Evolutionary conservation across 495 filamentous ascomycete genomes (phyloP).

Genomic region (Penicillium dipodomyicola): DNA sequence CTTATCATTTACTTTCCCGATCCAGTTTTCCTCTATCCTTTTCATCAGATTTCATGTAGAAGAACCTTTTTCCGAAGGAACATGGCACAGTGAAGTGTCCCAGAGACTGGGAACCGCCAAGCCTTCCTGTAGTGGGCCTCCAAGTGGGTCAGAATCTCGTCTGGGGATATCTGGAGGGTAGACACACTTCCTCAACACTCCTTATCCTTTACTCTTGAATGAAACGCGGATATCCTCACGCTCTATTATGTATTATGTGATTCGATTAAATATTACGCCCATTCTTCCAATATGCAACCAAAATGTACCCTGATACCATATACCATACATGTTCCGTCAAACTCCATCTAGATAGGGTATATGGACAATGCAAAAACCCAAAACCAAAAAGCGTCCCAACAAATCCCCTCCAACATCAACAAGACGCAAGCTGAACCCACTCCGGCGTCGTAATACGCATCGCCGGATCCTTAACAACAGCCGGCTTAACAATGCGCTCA

Average conservation of each 20-base stretch:
- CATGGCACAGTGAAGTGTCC: too few species aligned
- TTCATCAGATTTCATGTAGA: too few species aligned
- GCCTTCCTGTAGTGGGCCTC: too few species aligned
- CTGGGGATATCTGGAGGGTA: too few species aligned
- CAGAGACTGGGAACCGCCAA: too few species aligned
- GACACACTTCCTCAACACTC: too few species aligned
- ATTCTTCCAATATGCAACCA: background rate
- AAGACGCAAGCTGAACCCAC: constrained; percentile 31
- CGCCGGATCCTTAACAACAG: constrained; percentile 43
- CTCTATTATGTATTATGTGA: background rate
- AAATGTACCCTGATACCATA: constrained; percentile 8
- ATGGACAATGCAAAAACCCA: constrained; percentile 14
- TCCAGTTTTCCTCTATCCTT: too few species aligned
- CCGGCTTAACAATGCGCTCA: constrained; percentile 41
- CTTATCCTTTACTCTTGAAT: background rate
- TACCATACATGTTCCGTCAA: constrained; percentile 6
- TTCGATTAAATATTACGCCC: background rate
- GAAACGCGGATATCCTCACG: background rate
- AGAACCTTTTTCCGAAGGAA: too few species aligned
- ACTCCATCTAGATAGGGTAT: constrained; percentile 22
- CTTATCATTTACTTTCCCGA: too few species aligned
- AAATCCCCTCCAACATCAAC: constrained; percentile 7
- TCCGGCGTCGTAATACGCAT: constrained; percentile 35
- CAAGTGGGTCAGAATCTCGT: too few species aligned
- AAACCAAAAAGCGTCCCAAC: constrained; percentile 5